Conservation (phyloP, 257 asterid species). For the Solanum piurae region DNA sequence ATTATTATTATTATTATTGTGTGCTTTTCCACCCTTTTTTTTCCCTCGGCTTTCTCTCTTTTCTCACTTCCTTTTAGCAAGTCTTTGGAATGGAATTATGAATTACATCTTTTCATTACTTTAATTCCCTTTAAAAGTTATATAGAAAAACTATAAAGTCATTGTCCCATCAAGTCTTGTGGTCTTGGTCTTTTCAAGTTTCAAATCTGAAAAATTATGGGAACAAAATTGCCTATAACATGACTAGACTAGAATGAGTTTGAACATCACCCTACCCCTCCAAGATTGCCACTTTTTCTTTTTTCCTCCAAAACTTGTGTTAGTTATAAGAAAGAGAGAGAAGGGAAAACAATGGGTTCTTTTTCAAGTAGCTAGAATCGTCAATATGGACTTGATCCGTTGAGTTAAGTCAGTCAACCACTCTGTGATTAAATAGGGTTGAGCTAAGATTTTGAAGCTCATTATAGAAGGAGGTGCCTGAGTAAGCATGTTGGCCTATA, state of each 20-base stretch:
- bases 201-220: not conserved
- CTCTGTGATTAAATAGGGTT: not conserved
- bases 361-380: not conserved
- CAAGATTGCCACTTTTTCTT: not conserved
- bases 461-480: not conserved
- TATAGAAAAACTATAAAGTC: not conserved
- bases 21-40: not conserved
- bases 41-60: not conserved
- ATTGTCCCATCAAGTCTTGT: not conserved
- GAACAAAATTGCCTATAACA: not conserved
- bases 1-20: not conserved
- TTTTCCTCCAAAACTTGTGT: not conserved
- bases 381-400: not conserved
- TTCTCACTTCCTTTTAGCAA: not conserved
- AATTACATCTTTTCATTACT: not conserved
- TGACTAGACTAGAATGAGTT: not conserved
- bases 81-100: not conserved
- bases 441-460: not conserved
- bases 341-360: not conserved
- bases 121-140: not conserved
- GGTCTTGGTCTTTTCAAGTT: not conserved
- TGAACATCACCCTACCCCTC: not conserved
- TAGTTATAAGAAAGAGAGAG: not conserved
- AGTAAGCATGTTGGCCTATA: not conserved
- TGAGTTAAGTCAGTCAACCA: not conserved